These are phyloP conservation scores for Coniochaeta sp. DNA, from an alignment of 2,329 filamentous ascomycete species.

Conservation along the genomic window DNA sequence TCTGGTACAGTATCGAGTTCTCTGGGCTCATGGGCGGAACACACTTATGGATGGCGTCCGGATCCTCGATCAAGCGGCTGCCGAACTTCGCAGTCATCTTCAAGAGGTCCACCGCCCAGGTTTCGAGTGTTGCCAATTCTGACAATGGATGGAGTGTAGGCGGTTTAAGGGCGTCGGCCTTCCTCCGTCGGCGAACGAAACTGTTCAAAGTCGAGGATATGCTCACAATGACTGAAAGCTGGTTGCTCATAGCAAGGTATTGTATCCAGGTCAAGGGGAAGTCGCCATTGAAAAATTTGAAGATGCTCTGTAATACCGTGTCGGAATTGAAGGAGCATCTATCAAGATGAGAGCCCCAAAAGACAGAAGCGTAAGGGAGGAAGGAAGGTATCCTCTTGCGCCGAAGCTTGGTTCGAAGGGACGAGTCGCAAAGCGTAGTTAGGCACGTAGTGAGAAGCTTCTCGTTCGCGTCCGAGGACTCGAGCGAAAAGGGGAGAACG, in stretches of 20 bases:
- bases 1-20: constrained; percentile 13
- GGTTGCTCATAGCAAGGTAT: constrained; percentile 10
- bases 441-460: constrained; percentile 11
- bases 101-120: constrained; percentile 15
- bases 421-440: constrained; percentile 8
- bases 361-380: constrained; percentile 12
- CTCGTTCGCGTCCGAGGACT: constrained; percentile 6
- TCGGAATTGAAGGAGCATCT: constrained; percentile 8
- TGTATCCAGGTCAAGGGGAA: constrained; percentile 17
- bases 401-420: constrained; percentile 9
- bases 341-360: constrained; percentile 14
- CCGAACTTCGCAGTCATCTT: constrained; percentile 14
- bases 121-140: constrained; percentile 11
- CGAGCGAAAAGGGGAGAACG: constrained; percentile 4
- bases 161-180: constrained; percentile 5
- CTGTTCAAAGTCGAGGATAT: constrained; percentile 6
- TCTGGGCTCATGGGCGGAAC: constrained; percentile 16
- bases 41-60: constrained; percentile 15
- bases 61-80: constrained; percentile 12
- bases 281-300: constrained; percentile 11
- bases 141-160: constrained; percentile 8
- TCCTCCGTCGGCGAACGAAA: constrained; percentile 5
- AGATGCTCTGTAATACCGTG: constrained; percentile 8
- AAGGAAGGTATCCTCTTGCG: constrained; percentile 5
- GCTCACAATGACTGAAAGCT: constrained; percentile 8